phyloP scores from a whole-genome alignment of 805 yeast species.

The Yarrowia porcina region DNA sequence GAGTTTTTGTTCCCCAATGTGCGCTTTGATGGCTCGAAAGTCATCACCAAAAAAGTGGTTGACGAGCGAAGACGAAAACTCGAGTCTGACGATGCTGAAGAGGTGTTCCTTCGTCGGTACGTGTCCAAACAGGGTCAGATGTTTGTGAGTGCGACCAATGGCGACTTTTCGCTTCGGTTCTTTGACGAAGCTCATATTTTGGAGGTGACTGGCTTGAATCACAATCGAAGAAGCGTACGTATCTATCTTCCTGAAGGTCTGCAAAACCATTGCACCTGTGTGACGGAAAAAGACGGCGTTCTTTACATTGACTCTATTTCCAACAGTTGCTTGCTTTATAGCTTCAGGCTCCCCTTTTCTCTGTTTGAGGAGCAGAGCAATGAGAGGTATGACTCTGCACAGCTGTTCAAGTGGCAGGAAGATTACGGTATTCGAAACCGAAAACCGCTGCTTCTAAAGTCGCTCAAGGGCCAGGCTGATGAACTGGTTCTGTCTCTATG shows the following conservation, averaged over 20 bases:
- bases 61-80: background rate
- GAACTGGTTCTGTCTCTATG: constrained; percentile 7
- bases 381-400: background rate
- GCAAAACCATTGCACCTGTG: constrained; percentile 15
- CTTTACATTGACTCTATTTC: constrained; percentile 6
- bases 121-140: constrained; percentile 12
- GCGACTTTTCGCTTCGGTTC: constrained; percentile 1
- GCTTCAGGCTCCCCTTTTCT: background rate
- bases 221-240: background rate
- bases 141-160: background rate
- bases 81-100: background rate
- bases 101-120: background rate
- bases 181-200: constrained; percentile 5
- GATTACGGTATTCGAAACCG: constrained; percentile 9
- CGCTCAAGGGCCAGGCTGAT: background rate
- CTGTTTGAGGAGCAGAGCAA: background rate
- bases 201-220: constrained; percentile 17
- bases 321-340: background rate
- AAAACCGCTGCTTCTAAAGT: background rate
- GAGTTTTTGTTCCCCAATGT: constrained; percentile 7
- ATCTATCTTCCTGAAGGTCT: constrained; percentile 4
- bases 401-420: background rate
- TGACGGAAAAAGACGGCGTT: background rate
- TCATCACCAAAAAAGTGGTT: constrained; percentile 2
- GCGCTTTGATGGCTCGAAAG: constrained; percentile 6